phyloP scores from a whole-genome alignment of 352 stramenopile genomes.

The Pythium periplocum region DNA sequence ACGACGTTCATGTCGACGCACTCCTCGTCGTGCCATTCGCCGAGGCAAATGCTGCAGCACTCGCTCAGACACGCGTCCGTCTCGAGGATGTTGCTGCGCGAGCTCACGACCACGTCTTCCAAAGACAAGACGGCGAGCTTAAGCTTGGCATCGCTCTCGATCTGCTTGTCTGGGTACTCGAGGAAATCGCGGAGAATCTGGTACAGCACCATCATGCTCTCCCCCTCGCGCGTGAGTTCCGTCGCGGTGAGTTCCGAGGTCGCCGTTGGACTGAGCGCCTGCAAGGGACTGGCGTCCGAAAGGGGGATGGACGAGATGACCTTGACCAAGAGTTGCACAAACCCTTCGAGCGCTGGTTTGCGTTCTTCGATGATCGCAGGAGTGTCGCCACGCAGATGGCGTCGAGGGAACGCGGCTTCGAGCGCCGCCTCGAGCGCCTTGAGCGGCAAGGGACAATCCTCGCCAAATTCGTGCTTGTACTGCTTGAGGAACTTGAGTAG shows the following conservation, averaged over 20 bases:
- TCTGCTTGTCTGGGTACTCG: conserved; percentile 82
- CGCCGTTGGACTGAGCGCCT: conserved; percentile 8
- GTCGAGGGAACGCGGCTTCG: conserved; percentile 52
- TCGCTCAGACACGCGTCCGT: conserved; percentile 47
- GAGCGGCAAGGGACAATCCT: conserved; percentile 24
- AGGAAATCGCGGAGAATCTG: conserved; percentile 76
- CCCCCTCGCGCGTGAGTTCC: conserved; percentile 20
- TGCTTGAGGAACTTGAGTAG: conserved; percentile 67
- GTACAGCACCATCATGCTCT: conserved; percentile 58
- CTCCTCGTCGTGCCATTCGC: conserved; percentile 79
- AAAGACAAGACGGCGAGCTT: conserved; percentile 78
- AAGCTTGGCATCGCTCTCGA: conserved; percentile 80
- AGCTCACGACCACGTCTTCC: conserved; percentile 78
- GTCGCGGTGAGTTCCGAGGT: conserved; percentile 1
- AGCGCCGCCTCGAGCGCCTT: conserved; percentile 50
- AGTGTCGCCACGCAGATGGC: conserved; percentile 71
- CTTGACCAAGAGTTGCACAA: conserved; percentile 80
- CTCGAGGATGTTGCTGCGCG: conserved; percentile 56
- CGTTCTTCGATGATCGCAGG: conserved; percentile 68
- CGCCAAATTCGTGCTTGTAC: conserved; percentile 29
- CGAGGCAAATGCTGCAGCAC: conserved; percentile 82
- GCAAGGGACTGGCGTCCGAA: conserved; percentile 17
- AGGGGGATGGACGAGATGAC: conserved; percentile 75
- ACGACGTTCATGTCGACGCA: conserved; percentile 79
- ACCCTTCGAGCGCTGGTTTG: conserved; percentile 58